phyloP scores from a whole-genome alignment of 768 basidiomycete species.

The Trametes sanguinea region DNA sequence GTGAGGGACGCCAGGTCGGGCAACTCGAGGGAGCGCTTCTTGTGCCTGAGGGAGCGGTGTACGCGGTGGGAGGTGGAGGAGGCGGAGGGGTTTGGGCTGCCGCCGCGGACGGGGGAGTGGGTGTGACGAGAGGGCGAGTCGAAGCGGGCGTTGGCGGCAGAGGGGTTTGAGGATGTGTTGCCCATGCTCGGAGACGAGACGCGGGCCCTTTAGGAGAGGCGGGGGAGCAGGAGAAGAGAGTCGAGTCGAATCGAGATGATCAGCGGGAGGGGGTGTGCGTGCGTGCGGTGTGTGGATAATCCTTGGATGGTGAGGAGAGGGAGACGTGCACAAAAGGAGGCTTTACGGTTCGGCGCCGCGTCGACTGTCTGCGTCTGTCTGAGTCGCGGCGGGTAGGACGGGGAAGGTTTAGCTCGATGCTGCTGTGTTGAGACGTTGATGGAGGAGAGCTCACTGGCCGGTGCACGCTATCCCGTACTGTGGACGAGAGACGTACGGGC shows the following conservation, averaged over 20 bases:
- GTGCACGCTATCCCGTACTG: background rate
- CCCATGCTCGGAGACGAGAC: constrained; percentile 25
- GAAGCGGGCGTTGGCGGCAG: constrained; percentile 17
- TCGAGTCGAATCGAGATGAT: constrained; percentile 20
- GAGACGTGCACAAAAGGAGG: constrained; percentile 4
- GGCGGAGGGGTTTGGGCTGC: constrained; percentile 25
- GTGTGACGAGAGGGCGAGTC: constrained; percentile 25
- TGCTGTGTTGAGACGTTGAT: constrained; percentile 1
- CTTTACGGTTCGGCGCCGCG: background rate
- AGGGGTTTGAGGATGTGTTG: constrained; percentile 28
- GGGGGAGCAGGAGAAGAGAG: constrained; percentile 8
- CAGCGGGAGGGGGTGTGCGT: constrained; percentile 14
- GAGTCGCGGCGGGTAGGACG: background rate
- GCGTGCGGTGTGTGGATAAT: background rate
- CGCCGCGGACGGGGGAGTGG: constrained; percentile 29
- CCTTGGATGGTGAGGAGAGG: background rate
- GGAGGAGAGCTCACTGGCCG: constrained; percentile 4
- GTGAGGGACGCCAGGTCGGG: constrained; percentile 66
- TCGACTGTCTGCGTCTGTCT: background rate
- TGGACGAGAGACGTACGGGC: background rate
- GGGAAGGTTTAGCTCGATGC: constrained; percentile 2
- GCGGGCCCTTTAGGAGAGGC: constrained; percentile 16
- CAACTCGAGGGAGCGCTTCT: constrained; percentile 74
- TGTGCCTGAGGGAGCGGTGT: constrained; percentile 62
- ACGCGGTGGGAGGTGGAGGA: constrained; percentile 32